These are phyloP conservation scores for Biscutella laevigata DNA, from an alignment of 441 rosid genomes.

Conservation along the genomic window DNA sequence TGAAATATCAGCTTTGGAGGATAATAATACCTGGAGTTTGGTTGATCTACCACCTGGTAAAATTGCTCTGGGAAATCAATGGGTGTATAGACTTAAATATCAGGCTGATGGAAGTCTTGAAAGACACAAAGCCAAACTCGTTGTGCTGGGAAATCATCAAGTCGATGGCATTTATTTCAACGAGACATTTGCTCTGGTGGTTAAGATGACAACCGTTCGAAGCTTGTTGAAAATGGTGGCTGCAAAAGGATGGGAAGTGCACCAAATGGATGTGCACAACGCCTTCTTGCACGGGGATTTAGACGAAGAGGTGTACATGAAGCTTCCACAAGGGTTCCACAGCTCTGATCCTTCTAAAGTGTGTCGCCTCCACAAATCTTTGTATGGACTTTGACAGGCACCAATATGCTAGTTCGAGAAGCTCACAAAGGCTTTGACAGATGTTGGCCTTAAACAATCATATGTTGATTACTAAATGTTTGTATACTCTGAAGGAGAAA, in stretches of 20 bases:
- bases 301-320: too few relatives aligned
- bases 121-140: not conserved
- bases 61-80: not conserved
- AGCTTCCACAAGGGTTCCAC: not conserved
- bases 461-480: too few relatives aligned
- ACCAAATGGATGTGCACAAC: not conserved
- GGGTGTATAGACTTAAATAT: not conserved
- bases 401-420: not conserved
- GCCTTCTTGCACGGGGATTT: too few relatives aligned
- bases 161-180: not conserved
- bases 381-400: not conserved
- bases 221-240: not conserved
- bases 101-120: not conserved
- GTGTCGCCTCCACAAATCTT: not conserved
- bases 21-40: too few relatives aligned
- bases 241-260: not conserved
- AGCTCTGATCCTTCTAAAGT: not conserved
- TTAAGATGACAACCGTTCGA: not conserved
- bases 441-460: not conserved
- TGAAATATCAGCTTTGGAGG: too few relatives aligned
- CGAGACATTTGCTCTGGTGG: too few relatives aligned
- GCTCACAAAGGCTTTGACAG: not conserved
- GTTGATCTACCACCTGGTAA: not conserved
- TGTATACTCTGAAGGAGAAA: too few relatives aligned
- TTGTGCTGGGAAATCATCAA: not conserved